Base-by-base conservation (phyloP, 1,284 basidiomycete species). In the Earliella scabrosa region DNA sequence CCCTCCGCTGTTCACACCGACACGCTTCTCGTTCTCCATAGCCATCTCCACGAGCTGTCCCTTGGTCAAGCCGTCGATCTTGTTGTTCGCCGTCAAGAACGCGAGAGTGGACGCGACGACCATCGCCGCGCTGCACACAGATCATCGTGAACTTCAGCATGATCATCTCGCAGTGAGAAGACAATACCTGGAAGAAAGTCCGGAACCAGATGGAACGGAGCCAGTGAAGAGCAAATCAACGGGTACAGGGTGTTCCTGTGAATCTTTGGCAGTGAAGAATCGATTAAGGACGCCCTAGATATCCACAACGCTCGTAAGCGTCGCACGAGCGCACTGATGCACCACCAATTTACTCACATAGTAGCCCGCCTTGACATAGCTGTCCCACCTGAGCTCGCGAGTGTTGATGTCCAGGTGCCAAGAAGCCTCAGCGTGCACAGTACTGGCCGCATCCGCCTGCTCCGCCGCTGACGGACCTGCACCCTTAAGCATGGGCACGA, bases 321-420 rank as follows among this genome's bases (percentile, higher is more conserved):
- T 14, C 20, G 50, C 20, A 26, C 36, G 23, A 39, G 52, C 20
- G 47, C 44, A 44, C n/a, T 18, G 32, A 8, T 10, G 68, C 71
- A 54, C 45, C n/a, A 50, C n/a, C n/a, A n/a, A n/a, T n/a, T n/a
- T 31, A 66, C 72, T 53, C 52, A 90, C 89, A 70, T 87, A 89
- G 63, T 90, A 90, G 10, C 87, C 86, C 13, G 90, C 92, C 69
- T 93, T 93, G 66, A 94, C 85, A 70, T 94, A 95, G 68, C 88
- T 92, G 67, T 92, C 90, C 93, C 92, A 95, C 52, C 88, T 76
- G 31, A 91, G 74, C 62, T 88, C 82, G 26, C 79, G 77, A 40
- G 82, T 86, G 65, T 90, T 81, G 55, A 93, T 92, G 39, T 87
- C 86, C 16, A 94, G 75, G 63, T 88, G 78, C 90, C 90, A 92